Evolutionary conservation across 495 filamentous ascomycete species (phyloP).

Genomic region (Entonaema liquescens): DNA sequence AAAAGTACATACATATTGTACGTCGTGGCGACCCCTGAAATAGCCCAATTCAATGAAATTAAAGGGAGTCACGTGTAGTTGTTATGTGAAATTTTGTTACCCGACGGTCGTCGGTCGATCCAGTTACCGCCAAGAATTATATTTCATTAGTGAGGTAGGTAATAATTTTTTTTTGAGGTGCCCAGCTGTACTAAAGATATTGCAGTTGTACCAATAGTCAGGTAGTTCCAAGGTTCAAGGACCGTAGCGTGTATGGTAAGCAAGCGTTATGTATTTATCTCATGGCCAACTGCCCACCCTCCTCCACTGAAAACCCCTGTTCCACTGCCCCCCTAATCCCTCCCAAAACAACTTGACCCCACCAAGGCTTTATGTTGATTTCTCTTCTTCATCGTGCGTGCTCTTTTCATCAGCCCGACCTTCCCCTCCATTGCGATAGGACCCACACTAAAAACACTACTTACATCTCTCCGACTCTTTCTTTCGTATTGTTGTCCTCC

Average conservation of each 20-base stretch:
- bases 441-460: slow-evolving; percentile 47
- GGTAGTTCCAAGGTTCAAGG: not conserved
- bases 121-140: slow-evolving; percentile 38
- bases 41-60: not conserved
- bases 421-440: slow-evolving; percentile 50
- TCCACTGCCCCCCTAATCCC: slow-evolving; percentile 16
- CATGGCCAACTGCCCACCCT: slow-evolving; percentile 26
- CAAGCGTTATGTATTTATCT: slow-evolving; percentile 13
- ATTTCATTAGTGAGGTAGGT: too few species aligned
- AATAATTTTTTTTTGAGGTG: not conserved
- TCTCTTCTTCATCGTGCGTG: slow-evolving; percentile 34
- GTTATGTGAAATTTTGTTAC: slow-evolving; percentile 21
- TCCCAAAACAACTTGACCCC: slow-evolving; percentile 34
- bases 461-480: slow-evolving; percentile 37
- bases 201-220: not conserved
- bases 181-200: not conserved
- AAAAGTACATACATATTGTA: not conserved
- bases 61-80: slow-evolving; percentile 26
- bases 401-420: slow-evolving; percentile 43
- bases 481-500: slow-evolving; percentile 24
- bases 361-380: slow-evolving; percentile 44
- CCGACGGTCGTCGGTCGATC: slow-evolving; percentile 20
- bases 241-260: not conserved
- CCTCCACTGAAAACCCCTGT: slow-evolving; percentile 7
- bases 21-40: not conserved